phyloP scores from a whole-genome alignment of 768 basidiomycete genomes.

The Paxillus involutus region DNA sequence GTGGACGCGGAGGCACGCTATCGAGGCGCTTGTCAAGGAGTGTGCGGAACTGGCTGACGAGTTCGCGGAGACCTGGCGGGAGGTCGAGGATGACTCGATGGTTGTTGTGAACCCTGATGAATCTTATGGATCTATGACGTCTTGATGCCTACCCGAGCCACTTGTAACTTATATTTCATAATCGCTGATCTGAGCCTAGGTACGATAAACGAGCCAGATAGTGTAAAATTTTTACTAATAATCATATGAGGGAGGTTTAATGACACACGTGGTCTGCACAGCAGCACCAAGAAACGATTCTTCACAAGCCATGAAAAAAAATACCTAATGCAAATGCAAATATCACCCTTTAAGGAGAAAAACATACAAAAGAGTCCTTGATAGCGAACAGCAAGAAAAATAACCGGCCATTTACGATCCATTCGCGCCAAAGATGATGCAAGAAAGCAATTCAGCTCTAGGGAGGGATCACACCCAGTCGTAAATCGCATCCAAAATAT shows the following conservation, averaged over 20 bases:
- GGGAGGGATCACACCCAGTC: too few species aligned
- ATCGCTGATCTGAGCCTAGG: too few species aligned
- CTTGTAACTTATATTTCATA: too few species aligned
- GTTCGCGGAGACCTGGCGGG: slow-evolving; percentile 43
- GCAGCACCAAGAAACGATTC: too few species aligned
- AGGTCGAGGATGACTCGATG: slow-evolving; percentile 18
- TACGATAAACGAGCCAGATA: too few species aligned
- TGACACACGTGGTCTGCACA: too few species aligned
- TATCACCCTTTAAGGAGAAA: not conserved
- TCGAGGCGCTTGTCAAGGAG: slow-evolving; percentile 54
- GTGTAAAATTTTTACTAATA: too few species aligned
- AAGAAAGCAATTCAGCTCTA: not conserved
- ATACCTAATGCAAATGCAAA: too few species aligned
- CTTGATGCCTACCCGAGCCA: not conserved
- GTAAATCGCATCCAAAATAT: not conserved
- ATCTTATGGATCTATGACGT: not conserved
- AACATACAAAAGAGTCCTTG: not conserved
- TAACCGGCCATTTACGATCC: not conserved
- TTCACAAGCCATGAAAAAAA: too few species aligned
- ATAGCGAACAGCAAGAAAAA: not conserved
- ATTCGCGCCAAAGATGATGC: not conserved
- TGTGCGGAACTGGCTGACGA: slow-evolving; percentile 58
- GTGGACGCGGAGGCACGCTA: slow-evolving; percentile 56
- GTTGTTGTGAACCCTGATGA: slow-evolving; percentile 8
- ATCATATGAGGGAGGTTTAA: too few species aligned